phyloP scores from a whole-genome alignment of 2,329 filamentous ascomycete species.

The Cytospora schulzeri region DNA sequence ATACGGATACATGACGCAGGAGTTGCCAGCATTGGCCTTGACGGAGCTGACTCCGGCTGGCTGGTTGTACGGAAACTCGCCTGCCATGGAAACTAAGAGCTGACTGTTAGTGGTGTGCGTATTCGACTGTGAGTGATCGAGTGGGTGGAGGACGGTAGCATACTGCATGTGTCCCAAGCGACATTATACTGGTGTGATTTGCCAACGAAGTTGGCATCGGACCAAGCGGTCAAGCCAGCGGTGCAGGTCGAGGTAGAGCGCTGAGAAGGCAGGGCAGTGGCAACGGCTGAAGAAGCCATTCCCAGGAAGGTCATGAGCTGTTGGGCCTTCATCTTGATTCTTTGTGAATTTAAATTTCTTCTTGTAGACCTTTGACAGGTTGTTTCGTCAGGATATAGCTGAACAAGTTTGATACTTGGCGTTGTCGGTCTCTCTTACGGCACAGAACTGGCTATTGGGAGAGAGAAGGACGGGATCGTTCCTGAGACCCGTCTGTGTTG shows the following conservation, averaged over 20 bases:
- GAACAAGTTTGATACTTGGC: not conserved
- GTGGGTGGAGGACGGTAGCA: not conserved
- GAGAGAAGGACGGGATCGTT: not conserved
- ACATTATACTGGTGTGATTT: slow-evolving; percentile 20
- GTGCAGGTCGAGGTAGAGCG: slow-evolving; percentile 3
- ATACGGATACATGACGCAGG: slow-evolving; percentile 22
- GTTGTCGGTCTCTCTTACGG: not conserved
- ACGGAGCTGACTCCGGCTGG: slow-evolving; percentile 19
- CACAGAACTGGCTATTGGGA: not conserved
- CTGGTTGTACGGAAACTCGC: slow-evolving; percentile 16
- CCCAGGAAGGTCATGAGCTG: not conserved
- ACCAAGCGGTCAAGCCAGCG: slow-evolving; percentile 18
- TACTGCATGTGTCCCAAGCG: slow-evolving; percentile 23
- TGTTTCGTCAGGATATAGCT: not conserved
- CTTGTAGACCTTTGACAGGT: too few relatives aligned
- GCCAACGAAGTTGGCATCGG: slow-evolving; percentile 24
- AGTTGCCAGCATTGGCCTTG: slow-evolving; percentile 17
- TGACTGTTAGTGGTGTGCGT: not conserved
- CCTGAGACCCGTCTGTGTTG: not conserved
- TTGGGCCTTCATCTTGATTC: not conserved
- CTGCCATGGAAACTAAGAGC: slow-evolving; percentile 18
- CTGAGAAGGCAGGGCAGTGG: slow-evolving; percentile 4
- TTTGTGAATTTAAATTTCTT: not conserved
- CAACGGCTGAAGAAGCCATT: not conserved
- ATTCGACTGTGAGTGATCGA: not conserved